Evolutionary conservation across 1,284 basidiomycete genomes (phyloP), one percentile per base, ranked within the genome.

Genomic region (Ceratobasidium sp.): DNA sequence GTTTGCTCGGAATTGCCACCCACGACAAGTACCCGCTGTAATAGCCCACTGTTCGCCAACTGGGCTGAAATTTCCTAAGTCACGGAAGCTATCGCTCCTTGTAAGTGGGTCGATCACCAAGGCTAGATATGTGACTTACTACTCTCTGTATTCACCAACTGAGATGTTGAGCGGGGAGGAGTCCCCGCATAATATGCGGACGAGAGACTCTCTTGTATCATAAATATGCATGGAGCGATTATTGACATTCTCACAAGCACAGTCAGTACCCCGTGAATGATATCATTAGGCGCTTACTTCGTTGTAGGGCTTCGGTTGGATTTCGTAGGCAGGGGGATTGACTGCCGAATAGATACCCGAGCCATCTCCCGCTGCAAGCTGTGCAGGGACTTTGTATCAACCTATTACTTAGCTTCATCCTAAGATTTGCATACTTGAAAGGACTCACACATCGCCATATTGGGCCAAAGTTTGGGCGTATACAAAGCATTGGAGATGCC

Each of bases 211-310:
- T 8, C 53, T 22, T 8, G 65, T 68, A 0, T 3, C 20, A 40
- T 40, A 43, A 25, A 32, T 27, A 20, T 68, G 65, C 65, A 68
- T 68, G 6, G 65, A 68, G 31, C 65, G 65, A 20, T 68, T 68
- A 27, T 42, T 55, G 22, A 55, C 25, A 27, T 68, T 68, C 64
- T 68, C 5, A 27, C 12, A 15, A 17, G 25, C 8, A 5, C 3
- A n/a, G 17, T 35, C 6, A 20, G 25, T 5, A 54, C n/a, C 5
- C 27, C n/a, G n/a, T n/a, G 7, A n/a, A 5, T 3, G 2, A 54
- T n/a, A 5, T 17, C n/a, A n/a, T n/a, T n/a, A n/a, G n/a, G n/a
- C n/a, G 25, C 52, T 34, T 17, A 54, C 52, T 15, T 54, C 15
- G 3, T 31, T 54, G 15, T 68, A 68, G 3, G 64, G 47, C 12